Percentiles rank a stretch among this genome's conserved stretches.
Conservation (phyloP, 139 green algal genomes). For the Asterochloris erici region DNA sequence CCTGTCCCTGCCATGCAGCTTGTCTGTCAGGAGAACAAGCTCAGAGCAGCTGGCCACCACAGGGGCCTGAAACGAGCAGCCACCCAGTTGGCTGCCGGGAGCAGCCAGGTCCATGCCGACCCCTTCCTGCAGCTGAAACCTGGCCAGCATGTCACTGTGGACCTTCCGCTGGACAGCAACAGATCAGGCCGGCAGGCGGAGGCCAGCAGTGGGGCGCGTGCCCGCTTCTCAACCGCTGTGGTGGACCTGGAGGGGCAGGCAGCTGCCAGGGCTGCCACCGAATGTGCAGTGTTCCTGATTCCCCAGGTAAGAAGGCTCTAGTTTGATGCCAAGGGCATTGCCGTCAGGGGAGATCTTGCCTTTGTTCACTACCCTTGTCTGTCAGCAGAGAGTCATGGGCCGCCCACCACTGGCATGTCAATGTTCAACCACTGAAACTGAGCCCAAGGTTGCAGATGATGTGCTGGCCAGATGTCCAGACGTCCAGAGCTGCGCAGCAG, state of each 20-base stretch:
- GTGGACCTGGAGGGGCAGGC: constrained; percentile 7
- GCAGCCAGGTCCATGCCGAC: not conserved
- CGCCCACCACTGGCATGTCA: not conserved
- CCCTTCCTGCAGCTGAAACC: not conserved
- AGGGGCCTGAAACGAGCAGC: not conserved
- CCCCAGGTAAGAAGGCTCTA: constrained; percentile 23
- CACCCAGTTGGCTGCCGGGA: not conserved
- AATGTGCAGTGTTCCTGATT: constrained; percentile 58
- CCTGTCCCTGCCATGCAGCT: constrained; percentile 11
- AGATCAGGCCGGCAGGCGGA: no score
- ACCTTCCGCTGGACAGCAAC: not conserved
- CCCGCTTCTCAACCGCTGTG: constrained; percentile 18
- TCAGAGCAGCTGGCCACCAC: not conserved
- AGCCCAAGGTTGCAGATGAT: no score
- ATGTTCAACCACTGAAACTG: not conserved
- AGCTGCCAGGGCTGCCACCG: not conserved
- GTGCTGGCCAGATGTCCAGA: no score
- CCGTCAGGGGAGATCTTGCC: not conserved
- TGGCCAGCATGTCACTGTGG: not conserved
- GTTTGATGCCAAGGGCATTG: not conserved
- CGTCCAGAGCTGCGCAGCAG: no score
- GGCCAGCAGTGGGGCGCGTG: not conserved
- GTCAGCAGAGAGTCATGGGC: not conserved
- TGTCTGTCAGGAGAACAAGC: constrained; percentile 19
- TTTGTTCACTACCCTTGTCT: not conserved